Percentiles rank a stretch among this genome's conserved stretches.
Evolutionary conservation across 2,329 filamentous ascomycete species (phyloP).

Genomic region (Sporothrix brunneoviolacea): DNA sequence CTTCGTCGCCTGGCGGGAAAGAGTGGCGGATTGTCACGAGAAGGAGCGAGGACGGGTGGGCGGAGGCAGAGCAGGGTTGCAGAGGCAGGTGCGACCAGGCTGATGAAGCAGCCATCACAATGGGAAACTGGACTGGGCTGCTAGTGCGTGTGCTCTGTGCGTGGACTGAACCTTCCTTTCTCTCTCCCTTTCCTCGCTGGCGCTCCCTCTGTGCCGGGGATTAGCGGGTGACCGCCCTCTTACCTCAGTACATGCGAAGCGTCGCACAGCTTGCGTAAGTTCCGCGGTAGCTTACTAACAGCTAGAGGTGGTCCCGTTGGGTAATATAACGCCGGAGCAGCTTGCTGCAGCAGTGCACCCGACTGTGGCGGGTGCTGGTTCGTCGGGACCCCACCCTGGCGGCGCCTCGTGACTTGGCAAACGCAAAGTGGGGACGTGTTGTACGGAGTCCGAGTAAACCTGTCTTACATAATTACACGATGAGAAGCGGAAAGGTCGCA

Average conservation of each 20-base stretch:
- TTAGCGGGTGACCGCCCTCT: no score
- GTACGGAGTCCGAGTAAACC: no score
- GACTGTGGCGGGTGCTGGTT: background rate
- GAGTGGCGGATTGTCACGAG: conserved; percentile 7
- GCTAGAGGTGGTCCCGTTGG: no score
- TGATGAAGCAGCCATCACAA: conserved; percentile 5
- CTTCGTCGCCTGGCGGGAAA: background rate
- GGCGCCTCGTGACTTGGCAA: conserved; percentile 3
- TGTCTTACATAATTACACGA: no score
- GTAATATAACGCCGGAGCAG: no score
- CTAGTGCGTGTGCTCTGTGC: background rate
- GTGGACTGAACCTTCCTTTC: no score
- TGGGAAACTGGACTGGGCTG: conserved; percentile 1
- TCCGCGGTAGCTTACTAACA: background rate
- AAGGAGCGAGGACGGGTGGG: conserved; percentile 1
- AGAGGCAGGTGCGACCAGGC: conserved; percentile 10
- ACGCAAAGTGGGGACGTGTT: conserved; percentile 3
- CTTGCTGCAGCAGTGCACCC: no score
- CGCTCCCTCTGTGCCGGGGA: no score
- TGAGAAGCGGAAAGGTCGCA: no score
- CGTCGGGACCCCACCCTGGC: background rate
- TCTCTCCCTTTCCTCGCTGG: no score
- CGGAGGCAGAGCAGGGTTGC: background rate
- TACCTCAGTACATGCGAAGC: no score
- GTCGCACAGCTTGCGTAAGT: background rate